Percentiles rank a stretch among this genome's conserved stretches.
Conservation (phyloP, 2,329 filamentous ascomycete species). For the Diaporthe vexans region DNA sequence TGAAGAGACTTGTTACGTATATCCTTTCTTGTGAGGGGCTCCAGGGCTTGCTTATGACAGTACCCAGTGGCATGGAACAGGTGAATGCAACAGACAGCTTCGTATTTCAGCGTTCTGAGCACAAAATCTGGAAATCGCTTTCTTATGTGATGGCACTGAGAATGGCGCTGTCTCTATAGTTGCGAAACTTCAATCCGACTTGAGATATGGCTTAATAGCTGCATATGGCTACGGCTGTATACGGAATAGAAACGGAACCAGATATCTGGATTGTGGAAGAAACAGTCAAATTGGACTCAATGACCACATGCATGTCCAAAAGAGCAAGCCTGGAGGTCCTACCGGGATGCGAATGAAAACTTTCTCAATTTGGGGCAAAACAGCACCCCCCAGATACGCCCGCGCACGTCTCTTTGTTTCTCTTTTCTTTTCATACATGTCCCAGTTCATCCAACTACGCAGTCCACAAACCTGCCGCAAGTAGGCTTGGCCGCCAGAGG, state of each 20-base stretch:
- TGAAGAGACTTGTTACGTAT: background rate
- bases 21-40: too few species aligned
- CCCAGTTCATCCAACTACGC: too few species aligned
- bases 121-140: background rate
- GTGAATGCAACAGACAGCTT: background rate
- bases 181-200: background rate
- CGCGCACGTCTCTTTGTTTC: background rate
- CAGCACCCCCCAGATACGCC: background rate
- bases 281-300: too few species aligned
- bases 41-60: too few species aligned
- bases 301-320: background rate
- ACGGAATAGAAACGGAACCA: too few species aligned
- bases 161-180: background rate
- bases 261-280: background rate
- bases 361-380: background rate
- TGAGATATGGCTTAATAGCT: too few species aligned
- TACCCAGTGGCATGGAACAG: background rate
- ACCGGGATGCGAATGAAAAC: background rate
- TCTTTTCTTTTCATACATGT: background rate
- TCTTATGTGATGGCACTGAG: too few species aligned
- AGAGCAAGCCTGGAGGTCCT: background rate
- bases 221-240: too few species aligned
- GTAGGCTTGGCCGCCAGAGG: background rate
- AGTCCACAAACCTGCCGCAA: background rate
- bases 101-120: background rate